Evolutionary conservation across 306 rosid genomes (phyloP).

Genomic region (Abrus pulchellus): DNA sequence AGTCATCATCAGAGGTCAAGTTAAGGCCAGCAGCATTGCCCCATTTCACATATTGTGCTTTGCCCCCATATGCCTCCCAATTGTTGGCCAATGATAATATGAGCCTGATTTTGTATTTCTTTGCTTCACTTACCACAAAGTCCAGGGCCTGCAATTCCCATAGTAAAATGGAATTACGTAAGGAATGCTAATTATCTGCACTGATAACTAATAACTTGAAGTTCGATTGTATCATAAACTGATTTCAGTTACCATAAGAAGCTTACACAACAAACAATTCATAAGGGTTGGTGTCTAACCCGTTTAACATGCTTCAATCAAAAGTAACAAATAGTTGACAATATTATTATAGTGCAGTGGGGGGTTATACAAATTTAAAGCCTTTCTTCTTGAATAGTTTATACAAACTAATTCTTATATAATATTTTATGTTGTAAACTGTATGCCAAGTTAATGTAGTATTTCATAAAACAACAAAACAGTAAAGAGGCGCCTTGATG

Average conservation of each 20-base stretch:
- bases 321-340: background rate
- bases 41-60: constrained; percentile 94
- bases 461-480: background rate
- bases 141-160: constrained; percentile 76
- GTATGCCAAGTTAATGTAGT: too few relatives aligned
- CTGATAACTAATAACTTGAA: background rate
- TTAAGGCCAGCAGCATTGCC: constrained; percentile 89
- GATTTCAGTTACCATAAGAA: background rate
- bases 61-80: constrained; percentile 99
- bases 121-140: constrained; percentile 92
- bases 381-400: too few relatives aligned
- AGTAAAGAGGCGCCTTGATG: constrained; percentile 61
- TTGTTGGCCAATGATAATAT: constrained; percentile 82
- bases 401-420: too few relatives aligned
- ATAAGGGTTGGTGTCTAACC: background rate
- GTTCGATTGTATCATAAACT: constrained; percentile 28
- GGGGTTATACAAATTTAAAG: background rate
- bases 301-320: constrained; percentile 13
- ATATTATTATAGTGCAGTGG: background rate
- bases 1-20: constrained; percentile 83
- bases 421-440: background rate
- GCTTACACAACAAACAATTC: background rate
- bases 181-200: constrained; percentile 1
- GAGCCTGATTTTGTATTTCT: constrained; percentile 86
- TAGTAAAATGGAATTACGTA: background rate